Evolutionary conservation across 2,329 filamentous ascomycete species (phyloP).

Genomic region (Chaetomiaceae sp.): DNA sequence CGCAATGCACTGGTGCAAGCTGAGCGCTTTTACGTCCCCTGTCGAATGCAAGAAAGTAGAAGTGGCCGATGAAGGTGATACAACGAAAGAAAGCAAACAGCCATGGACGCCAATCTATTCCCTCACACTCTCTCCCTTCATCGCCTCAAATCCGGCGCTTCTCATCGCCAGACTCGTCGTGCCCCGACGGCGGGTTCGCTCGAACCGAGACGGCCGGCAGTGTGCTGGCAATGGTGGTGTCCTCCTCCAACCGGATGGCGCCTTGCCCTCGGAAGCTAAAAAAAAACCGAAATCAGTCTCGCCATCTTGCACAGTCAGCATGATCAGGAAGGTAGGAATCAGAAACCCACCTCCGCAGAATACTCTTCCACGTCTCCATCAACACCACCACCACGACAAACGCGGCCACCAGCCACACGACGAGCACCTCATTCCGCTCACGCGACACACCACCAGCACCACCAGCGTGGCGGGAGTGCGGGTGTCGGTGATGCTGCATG

Average conservation of each 20-base stretch:
- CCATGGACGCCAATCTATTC: too few relatives aligned
- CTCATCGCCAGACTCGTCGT: neutral
- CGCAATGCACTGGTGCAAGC: too few relatives aligned
- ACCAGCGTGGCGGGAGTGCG: too few relatives aligned
- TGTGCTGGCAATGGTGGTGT: neutral
- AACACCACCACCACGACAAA: constrained; percentile 28
- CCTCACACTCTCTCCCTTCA: too few relatives aligned
- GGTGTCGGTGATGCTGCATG: neutral
- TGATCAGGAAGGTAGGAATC: neutral
- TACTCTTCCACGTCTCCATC: constrained; percentile 25
- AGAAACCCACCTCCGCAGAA: constrained; percentile 21
- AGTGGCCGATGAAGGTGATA: too few relatives aligned
- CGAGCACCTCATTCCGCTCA: constrained; percentile 27
- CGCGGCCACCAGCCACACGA: constrained; percentile 27
- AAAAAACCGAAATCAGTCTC: neutral
- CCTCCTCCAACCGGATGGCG: constrained; percentile 18
- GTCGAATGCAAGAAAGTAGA: too few relatives aligned
- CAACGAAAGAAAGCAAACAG: too few relatives aligned
- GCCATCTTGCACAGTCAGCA: neutral
- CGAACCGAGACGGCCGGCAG: neutral
- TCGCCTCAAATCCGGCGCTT: constrained; percentile 1
- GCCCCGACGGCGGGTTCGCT: neutral
- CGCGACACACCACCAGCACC: too few relatives aligned
- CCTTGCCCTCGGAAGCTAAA: constrained; percentile 5
- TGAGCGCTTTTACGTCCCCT: too few relatives aligned